Percentiles rank a stretch among this genome's conserved stretches.
Conservation (phyloP, 805 yeast genomes). For the Candida gorgasii region DNA sequence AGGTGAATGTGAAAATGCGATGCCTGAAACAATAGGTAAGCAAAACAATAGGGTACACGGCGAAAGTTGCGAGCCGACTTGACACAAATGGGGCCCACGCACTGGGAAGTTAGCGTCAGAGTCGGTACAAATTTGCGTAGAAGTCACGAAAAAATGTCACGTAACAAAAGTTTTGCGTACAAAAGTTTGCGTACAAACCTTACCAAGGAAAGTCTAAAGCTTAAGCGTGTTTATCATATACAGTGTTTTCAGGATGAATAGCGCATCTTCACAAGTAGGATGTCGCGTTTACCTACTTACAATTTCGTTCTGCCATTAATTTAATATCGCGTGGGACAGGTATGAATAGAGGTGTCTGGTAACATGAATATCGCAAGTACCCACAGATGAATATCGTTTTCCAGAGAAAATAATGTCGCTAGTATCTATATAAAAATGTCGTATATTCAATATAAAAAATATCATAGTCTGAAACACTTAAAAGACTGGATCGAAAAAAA, state of each 20-base stretch:
- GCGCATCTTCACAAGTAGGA: slow-evolving; percentile 3
- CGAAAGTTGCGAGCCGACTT: no score
- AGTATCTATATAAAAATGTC: slow-evolving; percentile 4
- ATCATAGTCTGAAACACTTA: slow-evolving; percentile 4
- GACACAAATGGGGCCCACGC: no score
- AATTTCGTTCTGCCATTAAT: slow-evolving; percentile 2
- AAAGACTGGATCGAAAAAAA: slow-evolving; percentile 5
- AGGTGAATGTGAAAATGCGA: slow-evolving; percentile 7
- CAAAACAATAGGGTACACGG: no score
- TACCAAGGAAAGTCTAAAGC: no score
- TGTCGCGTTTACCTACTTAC: slow-evolving; percentile 4
- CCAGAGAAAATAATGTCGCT: not conserved
- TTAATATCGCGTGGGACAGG: slow-evolving; percentile 3
- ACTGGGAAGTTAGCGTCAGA: no score
- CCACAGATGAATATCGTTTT: slow-evolving; percentile 1
- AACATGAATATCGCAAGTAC: slow-evolving; percentile 7
- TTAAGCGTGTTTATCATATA: no score
- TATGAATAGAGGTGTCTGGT: slow-evolving; percentile 1
- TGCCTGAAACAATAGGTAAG: not conserved
- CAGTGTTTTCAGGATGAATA: not conserved
- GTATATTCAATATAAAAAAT: slow-evolving; percentile 2
- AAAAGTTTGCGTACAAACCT: no score
- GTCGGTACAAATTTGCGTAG: no score
- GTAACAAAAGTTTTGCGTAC: no score
- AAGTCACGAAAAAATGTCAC: no score